Conservation (phyloP, 1,284 basidiomycete genomes). For the Ustilago tritici region DNA sequence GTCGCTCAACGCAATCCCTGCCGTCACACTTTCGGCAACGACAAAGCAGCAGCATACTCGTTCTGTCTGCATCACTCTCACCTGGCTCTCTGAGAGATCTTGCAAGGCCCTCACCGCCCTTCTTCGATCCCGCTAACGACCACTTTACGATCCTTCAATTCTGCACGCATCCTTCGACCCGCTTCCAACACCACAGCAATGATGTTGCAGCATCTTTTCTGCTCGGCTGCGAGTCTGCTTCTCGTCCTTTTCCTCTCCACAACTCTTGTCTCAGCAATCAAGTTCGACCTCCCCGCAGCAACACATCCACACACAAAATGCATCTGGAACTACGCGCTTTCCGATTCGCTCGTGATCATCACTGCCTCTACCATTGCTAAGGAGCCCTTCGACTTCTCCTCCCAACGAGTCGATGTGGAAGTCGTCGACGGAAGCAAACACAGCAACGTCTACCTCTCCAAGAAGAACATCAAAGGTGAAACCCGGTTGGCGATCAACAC, state of each 20-base stretch:
- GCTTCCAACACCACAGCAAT: neutral
- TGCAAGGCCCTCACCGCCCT: neutral
- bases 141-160: neutral
- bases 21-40: neutral
- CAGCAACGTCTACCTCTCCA: conserved; percentile 90
- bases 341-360: conserved; percentile 74
- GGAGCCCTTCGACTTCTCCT: conserved; percentile 38
- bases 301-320: conserved; percentile 58
- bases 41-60: neutral
- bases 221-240: conserved; percentile 15
- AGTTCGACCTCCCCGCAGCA: conserved; percentile 61
- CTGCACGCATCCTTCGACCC: neutral
- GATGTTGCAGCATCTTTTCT: conserved; percentile 6
- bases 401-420: conserved; percentile 80
- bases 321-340: conserved; percentile 69
- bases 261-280: conserved; percentile 51
- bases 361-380: conserved; percentile 85
- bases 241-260: conserved; percentile 14
- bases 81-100: neutral
- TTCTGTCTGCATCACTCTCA: neutral
- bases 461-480: conserved; percentile 88
- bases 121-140: neutral
- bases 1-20: neutral
- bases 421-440: conserved; percentile 89
- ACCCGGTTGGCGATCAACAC: conserved; percentile 93